Evolutionary conservation across 2,329 filamentous ascomycete genomes (phyloP).

Genomic region (Sporothrix variecibatus): DNA sequence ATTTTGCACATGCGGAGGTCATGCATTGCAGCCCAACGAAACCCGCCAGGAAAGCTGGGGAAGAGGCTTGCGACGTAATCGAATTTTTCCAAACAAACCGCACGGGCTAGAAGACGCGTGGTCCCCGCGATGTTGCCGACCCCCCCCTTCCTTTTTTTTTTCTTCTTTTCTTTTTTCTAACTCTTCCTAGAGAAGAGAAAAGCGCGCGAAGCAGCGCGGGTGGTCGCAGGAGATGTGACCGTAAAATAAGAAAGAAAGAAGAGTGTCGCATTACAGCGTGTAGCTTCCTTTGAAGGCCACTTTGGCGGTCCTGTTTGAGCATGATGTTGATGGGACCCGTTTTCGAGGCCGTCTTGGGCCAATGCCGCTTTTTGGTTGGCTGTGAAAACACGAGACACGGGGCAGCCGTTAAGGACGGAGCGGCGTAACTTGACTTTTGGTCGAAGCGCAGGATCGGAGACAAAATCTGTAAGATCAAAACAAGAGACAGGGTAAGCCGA

Average conservation of each 20-base stretch:
- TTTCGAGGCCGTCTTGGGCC: background rate
- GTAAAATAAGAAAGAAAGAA: too few species aligned
- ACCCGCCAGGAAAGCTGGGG: background rate
- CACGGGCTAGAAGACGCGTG: background rate
- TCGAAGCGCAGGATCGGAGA: background rate
- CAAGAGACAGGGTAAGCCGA: background rate
- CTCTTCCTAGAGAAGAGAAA: background rate
- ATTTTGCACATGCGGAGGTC: background rate
- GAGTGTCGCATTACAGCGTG: background rate
- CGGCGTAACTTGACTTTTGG: background rate
- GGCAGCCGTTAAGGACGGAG: background rate
- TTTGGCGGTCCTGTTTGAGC: background rate
- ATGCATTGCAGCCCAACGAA: constrained; percentile 24
- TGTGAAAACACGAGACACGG: background rate
- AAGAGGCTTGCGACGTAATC: background rate
- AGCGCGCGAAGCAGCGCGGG: background rate
- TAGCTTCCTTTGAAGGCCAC: background rate
- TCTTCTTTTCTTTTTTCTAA: background rate
- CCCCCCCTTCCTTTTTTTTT: background rate
- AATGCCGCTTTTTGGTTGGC: background rate
- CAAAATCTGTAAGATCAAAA: background rate
- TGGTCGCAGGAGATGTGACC: background rate
- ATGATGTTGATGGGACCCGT: background rate
- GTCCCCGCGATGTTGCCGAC: background rate
- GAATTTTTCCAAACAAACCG: background rate